These are phyloP conservation scores for Populus deltoides DNA, from an alignment of 345 rosid species.

Conservation along the genomic window DNA sequence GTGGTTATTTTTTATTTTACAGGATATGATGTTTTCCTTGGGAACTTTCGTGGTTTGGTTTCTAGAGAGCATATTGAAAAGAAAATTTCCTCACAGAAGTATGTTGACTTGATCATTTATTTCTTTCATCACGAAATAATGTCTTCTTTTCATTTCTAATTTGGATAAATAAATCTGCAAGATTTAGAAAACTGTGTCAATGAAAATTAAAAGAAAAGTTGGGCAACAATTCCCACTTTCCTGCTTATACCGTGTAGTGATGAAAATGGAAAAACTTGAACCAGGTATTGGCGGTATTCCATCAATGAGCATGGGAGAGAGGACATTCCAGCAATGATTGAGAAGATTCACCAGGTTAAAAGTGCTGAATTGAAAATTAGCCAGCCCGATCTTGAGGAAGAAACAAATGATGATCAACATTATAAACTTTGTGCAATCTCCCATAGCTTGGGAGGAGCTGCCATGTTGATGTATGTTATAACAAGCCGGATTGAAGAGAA, in stretches of 20 bases:
- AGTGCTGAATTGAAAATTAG: conserved; percentile 66
- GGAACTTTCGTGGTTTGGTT: conserved; percentile 89
- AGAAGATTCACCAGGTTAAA: conserved; percentile 85
- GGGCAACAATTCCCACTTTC: neutral
- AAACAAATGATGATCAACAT: conserved; percentile 53
- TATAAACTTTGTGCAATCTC: conserved; percentile 85
- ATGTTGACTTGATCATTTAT: conserved; percentile 23
- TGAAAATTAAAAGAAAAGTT: neutral
- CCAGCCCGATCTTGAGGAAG: conserved; percentile 58
- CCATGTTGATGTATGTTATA: conserved; percentile 69
- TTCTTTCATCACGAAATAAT: neutral
- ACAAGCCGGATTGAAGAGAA: conserved; percentile 61
- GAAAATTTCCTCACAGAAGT: conserved; percentile 76
- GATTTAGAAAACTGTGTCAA: neutral
- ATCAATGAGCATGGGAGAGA: conserved; percentile 89
- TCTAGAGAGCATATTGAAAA: conserved; percentile 86
- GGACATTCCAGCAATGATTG: conserved; percentile 93
- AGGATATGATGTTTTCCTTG: conserved; percentile 96
- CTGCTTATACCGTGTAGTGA: neutral
- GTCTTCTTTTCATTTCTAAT: neutral
- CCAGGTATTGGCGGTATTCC: conserved; percentile 91
- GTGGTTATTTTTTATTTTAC: conserved; percentile 14
- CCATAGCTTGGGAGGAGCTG: conserved; percentile 99
- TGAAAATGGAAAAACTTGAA: neutral
- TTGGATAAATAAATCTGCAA: neutral